Percentiles rank a stretch among this genome's conserved stretches.
phyloP scores from a whole-genome alignment of 2,329 filamentous ascomycete species.

The Piedraia hortae region DNA sequence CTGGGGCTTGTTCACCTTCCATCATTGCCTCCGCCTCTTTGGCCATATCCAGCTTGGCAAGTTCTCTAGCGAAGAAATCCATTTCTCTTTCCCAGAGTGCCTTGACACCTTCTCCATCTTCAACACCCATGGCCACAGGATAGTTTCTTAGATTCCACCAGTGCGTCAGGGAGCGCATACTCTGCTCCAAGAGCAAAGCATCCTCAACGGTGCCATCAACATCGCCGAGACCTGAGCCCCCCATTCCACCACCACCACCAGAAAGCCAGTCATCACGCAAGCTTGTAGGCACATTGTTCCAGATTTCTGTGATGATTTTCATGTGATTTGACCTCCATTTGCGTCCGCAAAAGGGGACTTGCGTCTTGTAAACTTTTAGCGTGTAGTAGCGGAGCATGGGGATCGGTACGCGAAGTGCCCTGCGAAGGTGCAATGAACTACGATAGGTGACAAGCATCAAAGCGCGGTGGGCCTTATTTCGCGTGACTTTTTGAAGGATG shows the following conservation, averaged over 20 bases:
- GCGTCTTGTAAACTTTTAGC: constrained; percentile 92
- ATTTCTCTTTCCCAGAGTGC: constrained; percentile 4
- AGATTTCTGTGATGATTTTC: constrained; percentile 93
- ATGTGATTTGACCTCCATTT: constrained; percentile 98
- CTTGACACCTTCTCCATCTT: constrained; percentile 3
- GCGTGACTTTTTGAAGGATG: constrained; percentile 92
- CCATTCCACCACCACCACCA: constrained; percentile 28
- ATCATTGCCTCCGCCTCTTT: constrained; percentile 4
- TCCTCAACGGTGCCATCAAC: constrained; percentile 87
- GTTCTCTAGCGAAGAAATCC: constrained; percentile 22
- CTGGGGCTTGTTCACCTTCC: constrained; percentile 3
- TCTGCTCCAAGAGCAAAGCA: constrained; percentile 74
- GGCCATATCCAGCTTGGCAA: constrained; percentile 22
- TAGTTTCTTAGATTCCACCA: constrained; percentile 71
- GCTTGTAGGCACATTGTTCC: constrained; percentile 77
- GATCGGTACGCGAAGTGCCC: constrained; percentile 74
- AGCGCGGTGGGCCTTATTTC: constrained; percentile 82
- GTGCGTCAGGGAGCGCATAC: constrained; percentile 63
- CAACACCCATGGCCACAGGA: constrained; percentile 44
- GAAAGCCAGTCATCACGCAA: constrained; percentile 85
- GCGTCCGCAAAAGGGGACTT: constrained; percentile 89
- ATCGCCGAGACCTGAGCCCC: constrained; percentile 22
- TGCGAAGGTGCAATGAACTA: constrained; percentile 70
- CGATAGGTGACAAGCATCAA: constrained; percentile 89
- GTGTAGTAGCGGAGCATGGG: constrained; percentile 73